These are phyloP conservation scores for Metschnikowia borealis DNA, from an alignment of 805 yeast genomes.

Conservation along the genomic window DNA sequence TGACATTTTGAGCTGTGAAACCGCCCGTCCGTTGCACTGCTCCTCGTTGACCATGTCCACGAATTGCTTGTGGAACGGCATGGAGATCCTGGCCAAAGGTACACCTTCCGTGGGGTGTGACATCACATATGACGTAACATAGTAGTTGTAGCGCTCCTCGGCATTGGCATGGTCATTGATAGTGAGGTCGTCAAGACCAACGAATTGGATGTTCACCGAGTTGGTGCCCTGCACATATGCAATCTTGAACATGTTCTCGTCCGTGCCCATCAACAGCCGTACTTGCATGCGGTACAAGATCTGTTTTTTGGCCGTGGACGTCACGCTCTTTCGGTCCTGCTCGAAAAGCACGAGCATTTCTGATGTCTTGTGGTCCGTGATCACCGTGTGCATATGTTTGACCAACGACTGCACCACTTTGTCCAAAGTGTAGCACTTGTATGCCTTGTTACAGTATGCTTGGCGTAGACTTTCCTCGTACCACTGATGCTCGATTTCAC, in stretches of 20 bases:
- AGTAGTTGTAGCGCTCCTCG: slow-evolving; percentile 88
- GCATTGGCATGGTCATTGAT: slow-evolving; percentile 62
- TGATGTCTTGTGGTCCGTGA: slow-evolving; percentile 74
- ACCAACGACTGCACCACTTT: slow-evolving; percentile 71
- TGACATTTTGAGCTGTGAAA: slow-evolving; percentile 71
- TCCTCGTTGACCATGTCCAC: slow-evolving; percentile 55
- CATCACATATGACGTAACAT: slow-evolving; percentile 87
- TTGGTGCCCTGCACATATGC: slow-evolving; percentile 54
- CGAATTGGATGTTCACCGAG: slow-evolving; percentile 68
- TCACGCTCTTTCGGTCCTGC: slow-evolving; percentile 59
- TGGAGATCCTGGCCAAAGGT: slow-evolving; percentile 64
- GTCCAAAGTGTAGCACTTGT: slow-evolving; percentile 87
- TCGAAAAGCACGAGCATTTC: slow-evolving; percentile 82
- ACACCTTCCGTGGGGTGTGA: slow-evolving; percentile 98
- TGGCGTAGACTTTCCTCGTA: slow-evolving; percentile 95
- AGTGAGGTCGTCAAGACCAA: slow-evolving; percentile 85
- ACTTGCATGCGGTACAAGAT: slow-evolving; percentile 87
- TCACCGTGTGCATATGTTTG: slow-evolving; percentile 82
- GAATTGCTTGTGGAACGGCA: slow-evolving; percentile 71
- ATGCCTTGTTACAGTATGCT: slow-evolving; percentile 90
- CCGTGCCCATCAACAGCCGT: slow-evolving; percentile 68
- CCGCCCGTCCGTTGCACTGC: slow-evolving; percentile 57
- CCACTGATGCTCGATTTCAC: slow-evolving; percentile 89
- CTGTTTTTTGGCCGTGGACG: slow-evolving; percentile 80
- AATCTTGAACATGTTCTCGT: slow-evolving; percentile 91